Conservation (phyloP, 129 eudicot genomes). For the Mikania micrantha region DNA sequence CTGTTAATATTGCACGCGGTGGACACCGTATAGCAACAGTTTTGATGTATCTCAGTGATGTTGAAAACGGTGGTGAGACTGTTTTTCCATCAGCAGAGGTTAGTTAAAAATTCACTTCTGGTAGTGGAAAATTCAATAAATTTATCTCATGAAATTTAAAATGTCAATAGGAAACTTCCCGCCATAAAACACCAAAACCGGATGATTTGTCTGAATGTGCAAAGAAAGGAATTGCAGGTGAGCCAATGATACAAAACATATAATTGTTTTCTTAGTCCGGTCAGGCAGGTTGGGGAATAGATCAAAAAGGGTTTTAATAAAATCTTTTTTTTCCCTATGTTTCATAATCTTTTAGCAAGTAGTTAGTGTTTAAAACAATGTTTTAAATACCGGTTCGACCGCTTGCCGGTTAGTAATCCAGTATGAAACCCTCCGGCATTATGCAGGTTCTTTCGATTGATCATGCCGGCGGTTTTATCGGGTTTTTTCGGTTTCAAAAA, state of each 20-base stretch:
- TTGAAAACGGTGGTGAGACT: constrained; percentile 90
- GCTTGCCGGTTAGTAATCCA: too few species aligned
- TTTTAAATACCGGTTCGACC: too few species aligned
- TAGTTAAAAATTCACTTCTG: constrained; percentile 14
- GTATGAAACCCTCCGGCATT: too few species aligned
- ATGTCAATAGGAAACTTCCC: constrained; percentile 41
- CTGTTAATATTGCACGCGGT: constrained; percentile 83
- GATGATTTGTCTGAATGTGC: constrained; percentile 86
- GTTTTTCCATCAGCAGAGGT: constrained; percentile 97
- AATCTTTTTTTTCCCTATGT: too few species aligned
- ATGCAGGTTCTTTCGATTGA: too few species aligned
- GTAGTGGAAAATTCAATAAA: not conserved
- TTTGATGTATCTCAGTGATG: constrained; percentile 87
- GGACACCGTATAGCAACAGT: constrained; percentile 96
- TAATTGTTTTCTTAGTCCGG: not conserved
- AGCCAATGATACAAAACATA: constrained; percentile 2
- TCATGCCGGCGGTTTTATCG: too few species aligned
- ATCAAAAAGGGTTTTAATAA: not conserved
- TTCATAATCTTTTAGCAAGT: not conserved
- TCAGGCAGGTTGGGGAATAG: not conserved
- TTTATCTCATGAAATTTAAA: not conserved
- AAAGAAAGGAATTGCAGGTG: constrained; percentile 88
- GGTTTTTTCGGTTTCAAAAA: too few species aligned
- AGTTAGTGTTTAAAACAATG: not conserved
- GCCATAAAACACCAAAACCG: constrained; percentile 42